A percentile compares a stretch with the other conserved stretches of the same genome.
Evolutionary conservation across 495 filamentous ascomycete genomes (phyloP).

Genomic region (Aspergillus sclerotiicarbonarius): DNA sequence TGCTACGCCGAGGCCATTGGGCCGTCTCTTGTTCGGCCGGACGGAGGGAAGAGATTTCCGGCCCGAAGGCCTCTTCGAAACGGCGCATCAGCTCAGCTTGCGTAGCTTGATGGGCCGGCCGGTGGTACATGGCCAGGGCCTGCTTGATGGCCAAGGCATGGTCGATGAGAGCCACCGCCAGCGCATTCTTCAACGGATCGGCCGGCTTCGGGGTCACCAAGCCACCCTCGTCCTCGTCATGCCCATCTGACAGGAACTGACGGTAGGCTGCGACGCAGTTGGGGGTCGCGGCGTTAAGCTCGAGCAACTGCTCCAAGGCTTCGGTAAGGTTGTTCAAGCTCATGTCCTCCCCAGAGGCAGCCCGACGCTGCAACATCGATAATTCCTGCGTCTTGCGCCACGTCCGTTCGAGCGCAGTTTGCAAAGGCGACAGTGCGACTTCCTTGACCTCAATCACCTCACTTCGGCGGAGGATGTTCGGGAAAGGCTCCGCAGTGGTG

Average conservation of each 20-base stretch:
- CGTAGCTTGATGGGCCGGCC: slow-evolving; percentile 58
- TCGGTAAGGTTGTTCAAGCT: slow-evolving; percentile 66
- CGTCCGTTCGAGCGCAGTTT: slow-evolving; percentile 90
- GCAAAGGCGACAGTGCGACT: slow-evolving; percentile 66
- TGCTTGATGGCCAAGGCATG: slow-evolving; percentile 85
- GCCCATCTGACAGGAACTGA: slow-evolving; percentile 58
- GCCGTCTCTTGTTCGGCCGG: slow-evolving; percentile 27
- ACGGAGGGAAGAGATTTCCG: slow-evolving; percentile 37
- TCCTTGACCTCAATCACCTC: slow-evolving; percentile 74
- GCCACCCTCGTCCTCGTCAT: slow-evolving; percentile 45
- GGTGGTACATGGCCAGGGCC: slow-evolving; percentile 66
- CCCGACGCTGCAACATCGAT: slow-evolving; percentile 65
- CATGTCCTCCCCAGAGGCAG: slow-evolving; percentile 70
- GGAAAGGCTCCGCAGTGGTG: slow-evolving; percentile 81
- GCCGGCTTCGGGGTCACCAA: slow-evolving; percentile 39
- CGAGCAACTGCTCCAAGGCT: slow-evolving; percentile 69
- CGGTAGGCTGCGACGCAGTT: slow-evolving; percentile 74
- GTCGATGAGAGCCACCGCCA: slow-evolving; percentile 82
- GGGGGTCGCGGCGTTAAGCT: slow-evolving; percentile 57
- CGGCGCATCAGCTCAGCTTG: slow-evolving; percentile 52
- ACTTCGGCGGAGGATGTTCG: slow-evolving; percentile 84
- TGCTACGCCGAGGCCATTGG: slow-evolving; percentile 26
- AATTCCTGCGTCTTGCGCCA: slow-evolving; percentile 88
- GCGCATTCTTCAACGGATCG: slow-evolving; percentile 73
- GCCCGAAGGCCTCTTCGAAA: slow-evolving; percentile 50